Base-by-base conservation (phyloP, 768 basidiomycete species). In the Lentinula edodes region DNA sequence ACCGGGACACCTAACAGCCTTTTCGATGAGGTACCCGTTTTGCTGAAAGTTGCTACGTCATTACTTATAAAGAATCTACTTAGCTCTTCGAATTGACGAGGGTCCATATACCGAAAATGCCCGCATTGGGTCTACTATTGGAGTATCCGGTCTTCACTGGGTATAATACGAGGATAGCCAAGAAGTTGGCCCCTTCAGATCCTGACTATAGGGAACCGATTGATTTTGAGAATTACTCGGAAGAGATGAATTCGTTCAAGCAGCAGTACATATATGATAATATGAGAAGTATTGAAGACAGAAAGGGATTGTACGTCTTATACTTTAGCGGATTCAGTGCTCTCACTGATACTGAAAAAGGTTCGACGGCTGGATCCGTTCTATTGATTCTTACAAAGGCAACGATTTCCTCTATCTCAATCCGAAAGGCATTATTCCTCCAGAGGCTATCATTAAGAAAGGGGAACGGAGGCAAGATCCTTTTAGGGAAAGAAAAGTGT, bases 41-140 rank as follows among this genome's bases (percentile, higher is more conserved):
- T 5, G 0, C 48, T 56, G 18, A n/a, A 16, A 58, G n/a, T 34
- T 28, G 3, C 6, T 43, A 34, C 54, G 35, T 61, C 43, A n/a
- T 9, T 15, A 10, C 39, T 53, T 50, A 5, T 5, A 28, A 28
- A 28, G 3, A 28, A 28, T n/a, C 28, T 36, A 28, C 32, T 7
- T 74, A 88, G 92, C 80, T 93, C 15, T 98, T 91, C 67, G 89
- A 88, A 1, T 87, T 89, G 3, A 82, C 84, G 15, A 76, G 77
- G 43, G 90, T 95, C 39, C 85, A 91, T 69, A 83, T 98, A 20
- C 97, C 97, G 16, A 98, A 96, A 76, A 96, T 98, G 78, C 97
- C 97, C 12, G 89, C 95, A 2, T 81, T 99, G 16, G 97, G 97
- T 12, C 82, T 99, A 5, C 78, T 99, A 23, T 84, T 99, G 28